phyloP scores from a whole-genome alignment of 345 rosid genomes.

The Pistacia integerrima region DNA sequence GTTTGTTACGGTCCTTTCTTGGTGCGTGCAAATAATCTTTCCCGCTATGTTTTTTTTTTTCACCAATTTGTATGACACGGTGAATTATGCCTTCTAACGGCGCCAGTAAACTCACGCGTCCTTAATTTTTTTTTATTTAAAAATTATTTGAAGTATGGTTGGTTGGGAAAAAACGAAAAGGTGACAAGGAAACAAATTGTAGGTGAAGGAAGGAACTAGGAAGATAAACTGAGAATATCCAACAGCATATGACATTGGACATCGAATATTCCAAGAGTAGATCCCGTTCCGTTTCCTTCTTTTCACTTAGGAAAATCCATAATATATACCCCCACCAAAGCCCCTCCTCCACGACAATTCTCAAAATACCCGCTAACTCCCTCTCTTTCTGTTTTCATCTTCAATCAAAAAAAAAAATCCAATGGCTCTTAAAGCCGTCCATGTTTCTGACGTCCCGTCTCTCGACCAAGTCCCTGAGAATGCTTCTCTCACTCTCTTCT shows the following conservation, averaged over 20 bases:
- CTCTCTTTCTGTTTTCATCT: too few species aligned
- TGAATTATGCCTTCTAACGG: too few species aligned
- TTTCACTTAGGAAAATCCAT: neutral
- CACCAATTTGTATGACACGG: too few species aligned
- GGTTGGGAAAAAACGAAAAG: neutral
- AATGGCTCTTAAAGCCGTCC: conserved; percentile 85
- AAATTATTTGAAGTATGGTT: neutral
- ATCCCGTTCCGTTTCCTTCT: conserved; percentile 7
- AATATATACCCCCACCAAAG: conserved; percentile 16
- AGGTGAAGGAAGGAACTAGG: neutral
- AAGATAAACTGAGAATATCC: conserved; percentile 19
- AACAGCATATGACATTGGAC: conserved; percentile 10
- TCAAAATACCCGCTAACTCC: neutral
- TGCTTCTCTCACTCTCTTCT: conserved; percentile 41
- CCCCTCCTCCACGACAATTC: neutral
- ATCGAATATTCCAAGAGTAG: conserved; percentile 28
- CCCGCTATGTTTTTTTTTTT: too few species aligned
- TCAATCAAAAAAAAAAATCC: neutral
- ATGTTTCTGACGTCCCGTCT: conserved; percentile 77
- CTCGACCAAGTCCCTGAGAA: conserved; percentile 66
- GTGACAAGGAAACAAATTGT: neutral
- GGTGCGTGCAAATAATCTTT: too few species aligned
- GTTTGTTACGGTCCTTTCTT: too few species aligned
- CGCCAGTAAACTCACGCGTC: too few species aligned
- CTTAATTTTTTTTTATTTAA: too few species aligned